Evolutionary conservation across 345 rosid species (phyloP).

Genomic region (Eucalyptus victrix): DNA sequence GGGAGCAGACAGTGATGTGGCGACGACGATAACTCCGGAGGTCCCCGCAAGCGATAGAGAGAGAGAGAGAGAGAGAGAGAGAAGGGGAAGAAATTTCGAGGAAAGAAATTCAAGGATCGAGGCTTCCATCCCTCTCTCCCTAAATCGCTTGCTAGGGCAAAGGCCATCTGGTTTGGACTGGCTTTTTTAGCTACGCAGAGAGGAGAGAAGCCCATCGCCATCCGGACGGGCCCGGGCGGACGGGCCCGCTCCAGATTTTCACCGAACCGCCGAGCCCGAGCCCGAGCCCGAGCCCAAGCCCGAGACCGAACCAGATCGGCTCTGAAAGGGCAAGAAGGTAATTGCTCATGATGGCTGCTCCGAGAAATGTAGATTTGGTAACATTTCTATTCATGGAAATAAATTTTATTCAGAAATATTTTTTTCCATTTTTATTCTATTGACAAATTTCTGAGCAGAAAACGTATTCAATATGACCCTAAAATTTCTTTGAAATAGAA

Average conservation of each 20-base stretch:
- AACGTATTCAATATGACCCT: rapidly evolving
- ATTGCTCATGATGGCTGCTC: background rate
- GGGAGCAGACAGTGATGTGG: background rate
- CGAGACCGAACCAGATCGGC: background rate
- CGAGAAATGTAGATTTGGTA: too few relatives aligned
- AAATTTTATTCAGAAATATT: too few relatives aligned
- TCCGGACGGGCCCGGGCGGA: background rate
- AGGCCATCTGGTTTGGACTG: background rate
- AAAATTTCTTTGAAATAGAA: too few relatives aligned
- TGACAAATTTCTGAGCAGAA: rapidly evolving
- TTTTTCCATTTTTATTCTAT: too few relatives aligned
- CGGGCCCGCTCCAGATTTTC: background rate
- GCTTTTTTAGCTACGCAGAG: background rate
- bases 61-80: background rate
- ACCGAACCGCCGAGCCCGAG: background rate
- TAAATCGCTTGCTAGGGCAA: background rate
- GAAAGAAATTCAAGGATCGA: background rate
- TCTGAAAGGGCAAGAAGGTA: background rate
- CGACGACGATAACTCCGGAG: background rate
- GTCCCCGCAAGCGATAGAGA: background rate
- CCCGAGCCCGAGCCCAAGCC: background rate
- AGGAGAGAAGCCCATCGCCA: background rate
- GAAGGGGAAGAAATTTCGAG: background rate
- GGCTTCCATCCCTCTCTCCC: background rate
- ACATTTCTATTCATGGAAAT: too few relatives aligned